Evolutionary conservation across 371 early-diverging fungal genomes (phyloP), one percentile per base, ranked within the genome.

Genomic region (Phascolomyces articulosus): DNA sequence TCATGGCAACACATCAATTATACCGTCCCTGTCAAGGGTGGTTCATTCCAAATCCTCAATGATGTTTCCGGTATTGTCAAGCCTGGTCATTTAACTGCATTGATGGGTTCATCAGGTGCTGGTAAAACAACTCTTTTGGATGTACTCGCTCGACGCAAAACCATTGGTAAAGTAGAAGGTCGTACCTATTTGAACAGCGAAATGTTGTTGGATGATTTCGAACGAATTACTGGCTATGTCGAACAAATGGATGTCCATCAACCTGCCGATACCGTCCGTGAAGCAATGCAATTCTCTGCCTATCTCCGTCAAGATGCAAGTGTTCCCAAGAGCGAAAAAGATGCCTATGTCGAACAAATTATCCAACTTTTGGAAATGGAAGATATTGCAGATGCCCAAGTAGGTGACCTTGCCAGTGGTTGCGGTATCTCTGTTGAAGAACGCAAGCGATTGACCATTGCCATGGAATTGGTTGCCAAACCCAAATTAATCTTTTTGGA

Each of bases 51-150:
- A 72, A 69, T 83, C 26, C 73, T 83, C 20, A 66, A 73, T 59
- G 82, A 79, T 28, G 66, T 87, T 51, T 58, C 59, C 31, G 77
- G 80, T 20, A 80, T 84, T 47, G 78, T 90, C 67, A 83, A 83
- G 66, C 87, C 89, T 0, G 91, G 91, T 54, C 81, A 83, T 28
- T 75, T 91, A 75, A 85, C 87, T 1, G 95, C 93, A 7, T 68
- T 95, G n/a, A 88, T 95, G 89, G 93, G 93, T 21, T 80, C 89
- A 7, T 87, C 89, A 18, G 93, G 93, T 60, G 88, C 91, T 24
- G 96, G 96, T 47, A 95, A 95, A 74, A 90, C 93, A 0, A 91
- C 94, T 2, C 76, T 94, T 0, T 66, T 93, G 64, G 94, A 96
- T 74, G 80, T 92, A 0, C 73, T 91, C 11, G 87, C 91, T 20